Percentiles rank a stretch among this genome's conserved stretches.
These are phyloP conservation scores for Scutellaria baicalensis DNA, from an alignment of 257 asterid genomes.

Conservation along the genomic window DNA sequence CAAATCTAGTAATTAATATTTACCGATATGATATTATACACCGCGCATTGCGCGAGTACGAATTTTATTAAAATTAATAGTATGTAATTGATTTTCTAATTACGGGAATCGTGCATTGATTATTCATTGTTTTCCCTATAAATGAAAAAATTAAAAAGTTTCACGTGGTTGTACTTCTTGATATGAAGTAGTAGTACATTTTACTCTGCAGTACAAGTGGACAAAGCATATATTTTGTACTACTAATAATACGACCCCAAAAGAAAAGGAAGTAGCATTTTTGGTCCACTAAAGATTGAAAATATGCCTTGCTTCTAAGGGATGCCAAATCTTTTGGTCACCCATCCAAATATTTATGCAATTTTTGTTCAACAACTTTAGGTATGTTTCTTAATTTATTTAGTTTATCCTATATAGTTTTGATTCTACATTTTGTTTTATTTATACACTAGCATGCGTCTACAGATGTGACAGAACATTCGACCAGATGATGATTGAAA, in stretches of 20 bases:
- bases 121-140: background rate
- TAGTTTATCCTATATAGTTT: background rate
- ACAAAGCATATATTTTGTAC: slow-evolving; percentile 25
- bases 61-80: no score
- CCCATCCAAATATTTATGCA: background rate
- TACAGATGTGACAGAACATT: no score
- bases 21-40: no score
- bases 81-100: background rate
- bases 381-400: slow-evolving; percentile 2
- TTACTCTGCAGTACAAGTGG: slow-evolving; percentile 15
- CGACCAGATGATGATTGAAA: no score
- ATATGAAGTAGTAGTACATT: slow-evolving; percentile 18
- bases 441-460: background rate
- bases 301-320: slow-evolving; percentile 28
- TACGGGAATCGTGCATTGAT: background rate
- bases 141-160: background rate
- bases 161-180: slow-evolving; percentile 24
- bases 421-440: background rate
- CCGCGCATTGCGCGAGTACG: no score
- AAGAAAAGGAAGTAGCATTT: background rate
- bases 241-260: slow-evolving; percentile 10
- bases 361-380: slow-evolving; percentile 14
- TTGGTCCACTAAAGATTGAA: slow-evolving; percentile 20
- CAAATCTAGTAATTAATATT: no score
- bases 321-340: slow-evolving; percentile 9